Evolutionary conservation across 129 eudicot species (phyloP).

Genomic region (carrot (Daucus carota)): DNA sequence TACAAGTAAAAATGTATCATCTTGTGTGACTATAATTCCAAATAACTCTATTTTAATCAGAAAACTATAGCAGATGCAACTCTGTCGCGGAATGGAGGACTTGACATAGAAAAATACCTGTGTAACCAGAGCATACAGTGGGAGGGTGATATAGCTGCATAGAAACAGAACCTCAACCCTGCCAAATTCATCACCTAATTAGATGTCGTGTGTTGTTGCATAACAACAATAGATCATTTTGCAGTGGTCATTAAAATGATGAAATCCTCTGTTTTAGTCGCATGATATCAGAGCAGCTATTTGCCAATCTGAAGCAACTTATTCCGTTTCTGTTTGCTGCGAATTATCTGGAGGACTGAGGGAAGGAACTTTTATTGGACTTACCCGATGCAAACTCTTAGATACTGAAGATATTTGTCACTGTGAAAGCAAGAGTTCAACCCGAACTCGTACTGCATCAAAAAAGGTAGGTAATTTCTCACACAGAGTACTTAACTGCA

Average conservation of each 20-base stretch:
- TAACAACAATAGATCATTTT: background rate
- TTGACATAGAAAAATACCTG: constrained; percentile 37
- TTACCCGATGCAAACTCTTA: constrained; percentile 74
- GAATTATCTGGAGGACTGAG: background rate
- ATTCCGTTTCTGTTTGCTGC: background rate
- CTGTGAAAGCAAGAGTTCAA: constrained; percentile 64
- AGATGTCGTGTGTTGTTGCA: background rate
- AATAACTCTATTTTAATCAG: too few species aligned
- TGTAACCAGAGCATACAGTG: constrained; percentile 87
- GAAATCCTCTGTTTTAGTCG: background rate
- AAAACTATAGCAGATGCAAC: background rate
- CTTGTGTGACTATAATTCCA: too few species aligned
- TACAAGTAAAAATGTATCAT: background rate
- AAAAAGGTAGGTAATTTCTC: background rate
- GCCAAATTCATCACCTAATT: constrained; percentile 19
- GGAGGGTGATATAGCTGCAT: constrained; percentile 93
- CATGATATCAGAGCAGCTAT: background rate
- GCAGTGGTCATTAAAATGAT: background rate
- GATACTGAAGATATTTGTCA: constrained; percentile 26
- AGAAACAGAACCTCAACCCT: constrained; percentile 51
- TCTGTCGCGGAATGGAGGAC: background rate
- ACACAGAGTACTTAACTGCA: background rate
- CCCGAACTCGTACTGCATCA: constrained; percentile 82
- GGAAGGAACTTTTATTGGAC: background rate
- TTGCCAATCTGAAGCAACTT: background rate